phyloP scores from a whole-genome alignment of 2,329 filamentous ascomycete species.

The Penicillium sp. region DNA sequence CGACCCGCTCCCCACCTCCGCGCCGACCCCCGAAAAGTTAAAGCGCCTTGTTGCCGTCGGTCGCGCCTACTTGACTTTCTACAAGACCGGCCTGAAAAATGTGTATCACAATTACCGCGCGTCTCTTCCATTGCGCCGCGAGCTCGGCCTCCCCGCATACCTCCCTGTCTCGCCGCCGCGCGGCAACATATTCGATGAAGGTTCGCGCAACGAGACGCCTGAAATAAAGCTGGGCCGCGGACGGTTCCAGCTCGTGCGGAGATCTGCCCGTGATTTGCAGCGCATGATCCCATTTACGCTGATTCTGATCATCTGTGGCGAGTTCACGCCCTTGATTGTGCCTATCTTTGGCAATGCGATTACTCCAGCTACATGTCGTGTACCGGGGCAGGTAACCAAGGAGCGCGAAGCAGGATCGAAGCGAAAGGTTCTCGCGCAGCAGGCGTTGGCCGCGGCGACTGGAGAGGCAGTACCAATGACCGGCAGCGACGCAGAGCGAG shows the following conservation, averaged over 20 bases:
- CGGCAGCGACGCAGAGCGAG: slow-evolving; percentile 40
- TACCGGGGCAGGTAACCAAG: slow-evolving; percentile 74
- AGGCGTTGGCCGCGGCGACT: slow-evolving; percentile 29
- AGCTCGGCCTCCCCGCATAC: slow-evolving; percentile 40
- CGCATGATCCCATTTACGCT: slow-evolving; percentile 79
- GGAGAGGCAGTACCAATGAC: slow-evolving; percentile 23
- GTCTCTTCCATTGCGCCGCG: slow-evolving; percentile 40
- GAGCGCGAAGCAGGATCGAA: slow-evolving; percentile 61
- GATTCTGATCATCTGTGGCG: slow-evolving; percentile 78
- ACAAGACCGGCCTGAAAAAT: slow-evolving; percentile 81
- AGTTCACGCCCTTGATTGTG: slow-evolving; percentile 83
- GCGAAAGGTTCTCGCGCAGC: slow-evolving; percentile 38
- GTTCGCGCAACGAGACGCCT: slow-evolving; percentile 8
- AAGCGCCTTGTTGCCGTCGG: slow-evolving; percentile 59
- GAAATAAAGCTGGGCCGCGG: slow-evolving; percentile 61
- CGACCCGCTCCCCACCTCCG: slow-evolving; percentile 51
- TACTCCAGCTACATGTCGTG: slow-evolving; percentile 81
- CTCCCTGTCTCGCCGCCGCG: slow-evolving; percentile 43
- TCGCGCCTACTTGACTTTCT: slow-evolving; percentile 81
- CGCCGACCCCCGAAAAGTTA: slow-evolving; percentile 48
- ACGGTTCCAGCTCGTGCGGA: slow-evolving; percentile 71
- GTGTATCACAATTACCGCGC: slow-evolving; percentile 69
- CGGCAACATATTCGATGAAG: neutral
- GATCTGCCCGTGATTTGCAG: slow-evolving; percentile 74
- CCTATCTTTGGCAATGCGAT: slow-evolving; percentile 69